Evolutionary conservation across 2,329 filamentous ascomycete species (phyloP).

Genomic region (Xylariomycetidae sp.): DNA sequence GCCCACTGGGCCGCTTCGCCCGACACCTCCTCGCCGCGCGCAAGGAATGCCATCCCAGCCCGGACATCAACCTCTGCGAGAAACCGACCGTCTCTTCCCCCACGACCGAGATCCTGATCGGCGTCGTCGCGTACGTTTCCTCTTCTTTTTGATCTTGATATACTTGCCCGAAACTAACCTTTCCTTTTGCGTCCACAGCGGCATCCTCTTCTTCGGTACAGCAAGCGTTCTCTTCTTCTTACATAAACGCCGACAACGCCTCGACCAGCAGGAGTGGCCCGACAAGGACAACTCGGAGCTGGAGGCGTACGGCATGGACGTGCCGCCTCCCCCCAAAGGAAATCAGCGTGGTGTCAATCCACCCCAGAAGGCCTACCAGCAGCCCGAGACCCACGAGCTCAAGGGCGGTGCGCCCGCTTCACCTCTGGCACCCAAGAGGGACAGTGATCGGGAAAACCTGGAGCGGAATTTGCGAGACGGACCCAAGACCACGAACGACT

Average conservation of each 20-base stretch:
- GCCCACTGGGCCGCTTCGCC: conserved; percentile 14
- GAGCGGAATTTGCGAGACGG: conserved; percentile 8
- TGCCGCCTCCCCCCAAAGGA: conserved; percentile 5
- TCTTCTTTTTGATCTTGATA: neutral
- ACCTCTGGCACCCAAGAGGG: no score
- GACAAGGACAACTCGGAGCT: conserved; percentile 26
- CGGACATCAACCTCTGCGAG: conserved; percentile 24
- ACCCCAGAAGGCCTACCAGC: conserved; percentile 13
- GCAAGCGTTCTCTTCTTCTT: conserved; percentile 15
- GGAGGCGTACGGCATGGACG: conserved; percentile 24
- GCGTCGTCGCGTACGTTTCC: conserved; percentile 17
- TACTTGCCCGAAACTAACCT: conserved; percentile 2
- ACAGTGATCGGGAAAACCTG: no score
- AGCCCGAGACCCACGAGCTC: conserved; percentile 11
- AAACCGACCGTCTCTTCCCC: conserved; percentile 16
- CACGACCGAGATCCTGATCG: conserved; percentile 17
- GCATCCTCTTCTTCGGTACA: conserved; percentile 13
- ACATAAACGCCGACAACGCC: conserved; percentile 19
- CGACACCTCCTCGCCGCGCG: conserved; percentile 12
- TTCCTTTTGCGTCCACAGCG: conserved; percentile 10
- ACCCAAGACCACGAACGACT: neutral
- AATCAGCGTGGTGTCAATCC: no score
- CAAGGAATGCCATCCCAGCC: conserved; percentile 19
- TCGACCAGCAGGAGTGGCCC: conserved; percentile 21
- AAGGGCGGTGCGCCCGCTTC: no score